Base-by-base conservation (phyloP, 1,284 basidiomycete genomes). In the Baeospora myosura region DNA sequence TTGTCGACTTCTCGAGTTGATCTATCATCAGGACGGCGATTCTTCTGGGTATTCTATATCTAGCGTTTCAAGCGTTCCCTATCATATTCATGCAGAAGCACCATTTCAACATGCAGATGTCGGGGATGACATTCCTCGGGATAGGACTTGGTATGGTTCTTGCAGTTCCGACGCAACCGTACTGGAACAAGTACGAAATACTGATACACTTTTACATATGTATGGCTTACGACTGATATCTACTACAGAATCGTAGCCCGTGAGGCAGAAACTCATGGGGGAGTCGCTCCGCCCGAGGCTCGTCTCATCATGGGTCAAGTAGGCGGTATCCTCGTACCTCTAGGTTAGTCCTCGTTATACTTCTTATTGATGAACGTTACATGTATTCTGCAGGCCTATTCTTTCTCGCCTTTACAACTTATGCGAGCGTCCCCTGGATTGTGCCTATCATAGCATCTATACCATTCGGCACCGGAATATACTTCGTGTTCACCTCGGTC, bases 41-140 rank as follows among this genome's bases (percentile, higher is more conserved):
- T 11, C 64, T 88, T 17, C 75, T 90, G 5, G 86, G 84, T 0
- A 82, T 90, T 36, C 65, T 89, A 0, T 90, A 90, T 57, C 69
- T 86, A 2, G 72, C 79, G 10, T 88, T 88, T 59, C 72, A 80
- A 49, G 78, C 77, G 0, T 85, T 84, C 50, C 80, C 80, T 0
- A 72, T 84, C 45, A 81, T 88, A 20, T 88, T 88, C 55, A 60
- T 65, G n/a, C 47, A 61, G 3, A 61, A 65, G 2, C 78, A 86
- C 52, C 72, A 72, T 8, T 88, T 88, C 58, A 71, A 66, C 46
- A 57, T 66, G 17, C 74, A 85, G 52, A 55, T 63, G 26, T 76
- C 74, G 3, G 87, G 87, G 0, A 57, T 88, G 46, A 63, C 72
- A 0, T 90, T 88, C 62, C 54, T 87, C 0, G 86, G 86, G 0